Percentiles rank a stretch among this genome's conserved stretches.
These are phyloP conservation scores for Mucor mucedo DNA, from an alignment of 371 early-diverging fungal genomes.

Conservation along the genomic window DNA sequence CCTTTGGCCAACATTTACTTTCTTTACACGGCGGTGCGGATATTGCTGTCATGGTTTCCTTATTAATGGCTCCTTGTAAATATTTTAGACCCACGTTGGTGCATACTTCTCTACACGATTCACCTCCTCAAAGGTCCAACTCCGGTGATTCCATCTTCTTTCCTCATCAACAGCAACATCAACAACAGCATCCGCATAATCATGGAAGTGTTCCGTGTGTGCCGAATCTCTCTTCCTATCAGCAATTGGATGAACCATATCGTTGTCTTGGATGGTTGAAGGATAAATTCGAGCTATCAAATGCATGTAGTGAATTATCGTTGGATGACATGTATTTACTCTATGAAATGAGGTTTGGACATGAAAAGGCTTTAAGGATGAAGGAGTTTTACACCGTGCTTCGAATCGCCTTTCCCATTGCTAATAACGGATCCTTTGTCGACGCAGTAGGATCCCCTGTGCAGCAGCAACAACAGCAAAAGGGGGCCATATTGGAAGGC, in stretches of 20 bases:
- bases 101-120: neutral
- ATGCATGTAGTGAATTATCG: conserved; percentile 22
- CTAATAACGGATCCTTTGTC: conserved; percentile 5
- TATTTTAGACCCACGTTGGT: conserved; percentile 31
- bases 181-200: too few species aligned
- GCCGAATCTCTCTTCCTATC: conserved; percentile 34
- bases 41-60: conserved; percentile 55
- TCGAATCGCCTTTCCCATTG: conserved; percentile 41
- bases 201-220: conserved; percentile 30
- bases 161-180: conserved; percentile 4
- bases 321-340: conserved; percentile 39
- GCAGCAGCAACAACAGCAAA: neutral
- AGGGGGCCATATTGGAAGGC: conserved; percentile 25
- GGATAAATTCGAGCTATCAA: conserved; percentile 38
- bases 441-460: conserved; percentile 1
- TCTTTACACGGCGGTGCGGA: conserved; percentile 54
- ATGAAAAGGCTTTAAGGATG: conserved; percentile 37
- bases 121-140: conserved; percentile 11
- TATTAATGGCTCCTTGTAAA: conserved; percentile 47
- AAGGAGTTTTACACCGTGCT: conserved; percentile 41
- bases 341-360: conserved; percentile 38
- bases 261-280: conserved; percentile 49
- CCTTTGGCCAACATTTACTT: conserved; percentile 54
- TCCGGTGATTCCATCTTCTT: conserved; percentile 5
- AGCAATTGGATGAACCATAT: conserved; percentile 42